phyloP scores from a whole-genome alignment of 2,329 filamentous ascomycete genomes.

The Xylariaceae sp. region DNA sequence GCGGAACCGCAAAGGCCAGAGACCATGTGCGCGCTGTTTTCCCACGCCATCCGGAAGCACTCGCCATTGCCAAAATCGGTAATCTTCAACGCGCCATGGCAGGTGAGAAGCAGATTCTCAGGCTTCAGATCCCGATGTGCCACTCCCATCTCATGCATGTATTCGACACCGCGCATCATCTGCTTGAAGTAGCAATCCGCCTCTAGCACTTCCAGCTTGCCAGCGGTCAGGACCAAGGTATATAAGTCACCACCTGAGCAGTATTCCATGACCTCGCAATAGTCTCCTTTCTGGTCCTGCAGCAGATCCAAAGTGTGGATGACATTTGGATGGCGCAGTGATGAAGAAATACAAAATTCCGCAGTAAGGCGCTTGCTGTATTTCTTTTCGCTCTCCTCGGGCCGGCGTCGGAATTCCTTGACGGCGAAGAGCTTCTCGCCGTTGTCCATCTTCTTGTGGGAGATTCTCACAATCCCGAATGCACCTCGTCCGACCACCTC shows the following conservation, averaged over 20 bases:
- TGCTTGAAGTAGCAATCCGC: constrained; percentile 99
- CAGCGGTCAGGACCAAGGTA: constrained; percentile 84
- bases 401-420: constrained; percentile 93
- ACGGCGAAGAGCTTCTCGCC: constrained; percentile 95
- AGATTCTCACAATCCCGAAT: constrained; percentile 96
- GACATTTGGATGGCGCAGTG: constrained; percentile 92
- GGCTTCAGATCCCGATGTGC: constrained; percentile 96
- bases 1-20: constrained; percentile 94
- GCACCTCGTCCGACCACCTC: constrained; percentile 94
- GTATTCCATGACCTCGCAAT: constrained; percentile 99
- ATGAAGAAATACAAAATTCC: constrained; percentile 98
- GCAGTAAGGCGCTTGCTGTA: constrained; percentile 97
- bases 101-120: constrained; percentile 91
- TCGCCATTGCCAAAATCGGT: constrained; percentile 99
- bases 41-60: constrained; percentile 99
- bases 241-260: constrained; percentile 96
- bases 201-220: constrained; percentile 87
- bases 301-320: constrained; percentile 96
- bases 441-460: constrained; percentile 87
- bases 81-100: constrained; percentile 90
- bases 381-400: constrained; percentile 93
- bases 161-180: constrained; percentile 97
- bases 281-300: constrained; percentile 94
- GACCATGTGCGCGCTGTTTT: constrained; percentile 97
- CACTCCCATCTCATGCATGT: constrained; percentile 99